Percentiles rank a stretch among this genome's conserved stretches.
Evolutionary conservation across 2,329 filamentous ascomycete genomes (phyloP).

Genomic region (Aspergillus latus): DNA sequence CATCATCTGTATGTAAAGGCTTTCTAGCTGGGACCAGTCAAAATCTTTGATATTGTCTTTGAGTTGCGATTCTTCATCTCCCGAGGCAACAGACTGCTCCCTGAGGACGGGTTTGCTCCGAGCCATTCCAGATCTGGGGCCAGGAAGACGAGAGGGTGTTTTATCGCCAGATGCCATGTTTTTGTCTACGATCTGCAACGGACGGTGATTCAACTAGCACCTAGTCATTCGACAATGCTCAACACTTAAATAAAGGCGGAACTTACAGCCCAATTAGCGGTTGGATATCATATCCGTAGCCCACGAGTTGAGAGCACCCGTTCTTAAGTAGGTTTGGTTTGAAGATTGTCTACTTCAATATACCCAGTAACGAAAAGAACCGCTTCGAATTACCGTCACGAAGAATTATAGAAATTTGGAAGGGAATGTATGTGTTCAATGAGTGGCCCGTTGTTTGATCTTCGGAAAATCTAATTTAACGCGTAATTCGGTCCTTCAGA

Average conservation of each 20-base stretch:
- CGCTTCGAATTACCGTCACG: no score
- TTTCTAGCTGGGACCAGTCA: constrained; percentile 76
- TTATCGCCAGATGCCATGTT: constrained; percentile 1
- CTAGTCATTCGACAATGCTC: no score
- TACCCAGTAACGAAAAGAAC: no score
- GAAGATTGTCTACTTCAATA: no score
- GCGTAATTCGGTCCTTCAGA: no score
- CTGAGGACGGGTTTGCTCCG: neutral
- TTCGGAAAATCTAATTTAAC: constrained; percentile 2
- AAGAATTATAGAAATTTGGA: no score
- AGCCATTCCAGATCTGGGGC: neutral
- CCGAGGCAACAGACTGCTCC: neutral
- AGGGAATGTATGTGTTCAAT: no score
- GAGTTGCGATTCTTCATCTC: constrained; percentile 31
- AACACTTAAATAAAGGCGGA: no score
- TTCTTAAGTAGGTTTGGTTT: no score
- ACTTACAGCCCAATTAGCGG: neutral
- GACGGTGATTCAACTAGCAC: neutral
- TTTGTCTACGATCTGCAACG: neutral
- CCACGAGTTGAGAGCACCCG: neutral
- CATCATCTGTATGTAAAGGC: constrained; percentile 67
- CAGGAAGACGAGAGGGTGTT: constrained; percentile 3
- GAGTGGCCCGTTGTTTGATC: neutral
- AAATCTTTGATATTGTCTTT: constrained; percentile 58
- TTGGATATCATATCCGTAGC: neutral